Percentiles rank a stretch among this genome's conserved stretches.
Conservation (phyloP, 208 protist species). For the Leishmania braziliensis region DNA sequence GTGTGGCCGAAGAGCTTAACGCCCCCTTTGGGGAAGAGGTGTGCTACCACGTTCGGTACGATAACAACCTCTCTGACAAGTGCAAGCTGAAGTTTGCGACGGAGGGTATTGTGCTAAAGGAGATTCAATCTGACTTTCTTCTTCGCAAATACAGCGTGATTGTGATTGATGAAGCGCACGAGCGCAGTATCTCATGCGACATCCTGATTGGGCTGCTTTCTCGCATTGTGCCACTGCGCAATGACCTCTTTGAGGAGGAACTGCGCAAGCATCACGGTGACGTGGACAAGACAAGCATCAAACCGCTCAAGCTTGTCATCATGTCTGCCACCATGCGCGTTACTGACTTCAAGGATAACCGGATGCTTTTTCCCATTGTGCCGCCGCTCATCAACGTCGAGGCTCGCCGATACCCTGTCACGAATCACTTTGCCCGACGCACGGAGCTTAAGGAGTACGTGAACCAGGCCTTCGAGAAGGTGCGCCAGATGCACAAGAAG, state of each 20-base stretch:
- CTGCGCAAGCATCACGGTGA: slow-evolving; percentile 53
- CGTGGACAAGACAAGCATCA: slow-evolving; percentile 55
- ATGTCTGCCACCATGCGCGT: slow-evolving; percentile 95
- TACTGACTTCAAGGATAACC: slow-evolving; percentile 95
- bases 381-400: slow-evolving; percentile 96
- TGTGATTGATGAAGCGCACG: slow-evolving; percentile 99
- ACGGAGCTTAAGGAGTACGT: slow-evolving; percentile 96
- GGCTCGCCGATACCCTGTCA: slow-evolving; percentile 96
- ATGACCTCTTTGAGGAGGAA: slow-evolving; percentile 86
- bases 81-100: slow-evolving; percentile 98
- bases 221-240: slow-evolving; percentile 96
- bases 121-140: slow-evolving; percentile 96
- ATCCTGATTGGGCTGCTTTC: slow-evolving; percentile 98
- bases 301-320: slow-evolving; percentile 91
- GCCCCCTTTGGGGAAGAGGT: slow-evolving; percentile 90
- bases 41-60: slow-evolving; percentile 98
- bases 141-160: slow-evolving; percentile 96
- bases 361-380: slow-evolving; percentile 91
- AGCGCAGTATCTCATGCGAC: slow-evolving; percentile 94
- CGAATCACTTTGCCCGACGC: slow-evolving; percentile 95
- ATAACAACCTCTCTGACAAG: slow-evolving; percentile 93
- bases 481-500: slow-evolving; percentile 96
- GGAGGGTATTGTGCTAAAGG: slow-evolving; percentile 99
- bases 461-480: slow-evolving; percentile 94
- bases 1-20: slow-evolving; percentile 98